A percentile compares a stretch with the other conserved stretches of the same genome.
These are phyloP conservation scores for Monosporozyma unispora DNA, from an alignment of 805 yeast genomes.

Conservation along the genomic window DNA sequence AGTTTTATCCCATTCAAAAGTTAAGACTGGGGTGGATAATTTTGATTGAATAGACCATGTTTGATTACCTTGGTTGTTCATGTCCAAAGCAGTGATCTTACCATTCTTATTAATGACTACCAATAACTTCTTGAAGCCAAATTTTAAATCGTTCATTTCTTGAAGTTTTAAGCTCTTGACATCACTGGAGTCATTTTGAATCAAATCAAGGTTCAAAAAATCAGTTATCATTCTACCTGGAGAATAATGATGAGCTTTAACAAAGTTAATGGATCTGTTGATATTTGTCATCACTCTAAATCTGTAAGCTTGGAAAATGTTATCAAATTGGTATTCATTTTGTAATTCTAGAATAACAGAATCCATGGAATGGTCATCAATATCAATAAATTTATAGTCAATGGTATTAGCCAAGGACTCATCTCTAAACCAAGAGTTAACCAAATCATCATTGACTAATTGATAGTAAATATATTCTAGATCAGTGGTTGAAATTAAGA, in stretches of 20 bases:
- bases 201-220: constrained; percentile 9
- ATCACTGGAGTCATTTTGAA: constrained; percentile 5
- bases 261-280: constrained; percentile 12
- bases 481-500: constrained; percentile 11
- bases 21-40: constrained; percentile 12
- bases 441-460: constrained; percentile 17
- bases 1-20: constrained; percentile 16
- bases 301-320: constrained; percentile 19
- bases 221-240: constrained; percentile 17
- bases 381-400: constrained; percentile 25
- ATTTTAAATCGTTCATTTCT: constrained; percentile 23
- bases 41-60: constrained; percentile 34
- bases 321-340: constrained; percentile 10
- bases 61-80: constrained; percentile 30
- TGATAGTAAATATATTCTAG: constrained; percentile 12
- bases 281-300: constrained; percentile 21
- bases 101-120: constrained; percentile 35
- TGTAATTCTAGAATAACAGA: constrained; percentile 14
- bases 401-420: constrained; percentile 34
- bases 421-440: constrained; percentile 35
- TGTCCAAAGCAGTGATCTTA: constrained; percentile 36
- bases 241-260: constrained; percentile 12
- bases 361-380: constrained; percentile 12
- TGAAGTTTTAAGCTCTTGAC: constrained; percentile 11
- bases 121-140: constrained; percentile 40